phyloP scores from a whole-genome alignment of 2,329 filamentous ascomycete genomes.

The Pseudogymnoascus sp. region DNA sequence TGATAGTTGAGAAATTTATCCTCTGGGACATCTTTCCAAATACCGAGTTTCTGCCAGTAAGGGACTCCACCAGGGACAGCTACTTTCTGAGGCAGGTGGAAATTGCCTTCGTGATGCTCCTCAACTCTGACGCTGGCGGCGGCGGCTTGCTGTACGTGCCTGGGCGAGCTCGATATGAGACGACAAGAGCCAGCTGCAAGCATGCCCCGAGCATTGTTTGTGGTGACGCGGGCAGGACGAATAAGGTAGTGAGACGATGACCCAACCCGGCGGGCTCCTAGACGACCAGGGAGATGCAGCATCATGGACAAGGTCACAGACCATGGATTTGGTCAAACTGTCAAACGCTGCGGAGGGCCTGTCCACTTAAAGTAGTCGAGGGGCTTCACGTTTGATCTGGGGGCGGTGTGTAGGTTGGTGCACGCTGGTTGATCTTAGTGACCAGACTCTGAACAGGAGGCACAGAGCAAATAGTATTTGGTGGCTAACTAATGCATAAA shows the following conservation, averaged over 20 bases:
- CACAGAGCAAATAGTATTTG: neutral
- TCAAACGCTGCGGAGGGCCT: neutral
- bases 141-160: neutral
- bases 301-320: neutral
- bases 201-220: neutral
- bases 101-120: neutral
- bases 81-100: neutral
- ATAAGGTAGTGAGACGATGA: neutral
- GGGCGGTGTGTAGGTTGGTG: neutral
- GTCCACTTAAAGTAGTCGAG: neutral
- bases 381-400: neutral
- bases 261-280: neutral
- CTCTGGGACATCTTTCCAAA: conserved; percentile 41
- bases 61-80: conserved; percentile 8
- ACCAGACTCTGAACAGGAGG: neutral
- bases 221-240: neutral
- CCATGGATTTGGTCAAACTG: neutral
- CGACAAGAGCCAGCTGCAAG: neutral
- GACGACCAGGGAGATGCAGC: neutral
- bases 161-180: neutral
- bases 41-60: conserved; percentile 44
- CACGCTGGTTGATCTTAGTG: neutral
- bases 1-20: conserved; percentile 44
- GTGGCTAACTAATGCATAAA: conserved; percentile 5
- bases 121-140: neutral